Conservation (phyloP, 2,329 filamentous ascomycete genomes). For the Colletotrichum sidae region DNA sequence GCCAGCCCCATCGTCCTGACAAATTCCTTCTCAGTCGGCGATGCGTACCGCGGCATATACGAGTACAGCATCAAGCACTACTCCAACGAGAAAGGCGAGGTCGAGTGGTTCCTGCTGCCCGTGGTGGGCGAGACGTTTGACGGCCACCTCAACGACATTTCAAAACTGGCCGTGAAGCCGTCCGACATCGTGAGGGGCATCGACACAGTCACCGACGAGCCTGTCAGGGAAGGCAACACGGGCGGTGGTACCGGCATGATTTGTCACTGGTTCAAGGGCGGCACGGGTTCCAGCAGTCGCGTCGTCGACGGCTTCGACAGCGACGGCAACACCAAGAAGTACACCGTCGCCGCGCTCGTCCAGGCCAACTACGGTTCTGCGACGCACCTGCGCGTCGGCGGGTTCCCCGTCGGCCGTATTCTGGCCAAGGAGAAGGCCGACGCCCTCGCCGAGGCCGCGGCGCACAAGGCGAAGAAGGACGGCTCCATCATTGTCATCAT, state of each 20-base stretch:
- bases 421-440: slow-evolving; percentile 56
- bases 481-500: slow-evolving; percentile 72
- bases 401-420: slow-evolving; percentile 71
- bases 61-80: slow-evolving; percentile 64
- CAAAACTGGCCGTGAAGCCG: slow-evolving; percentile 64
- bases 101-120: slow-evolving; percentile 67
- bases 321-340: slow-evolving; percentile 50
- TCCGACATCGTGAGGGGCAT: slow-evolving; percentile 67
- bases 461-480: slow-evolving; percentile 63
- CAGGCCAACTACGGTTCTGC: slow-evolving; percentile 74
- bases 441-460: slow-evolving; percentile 42
- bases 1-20: slow-evolving; percentile 71
- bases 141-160: slow-evolving; percentile 69
- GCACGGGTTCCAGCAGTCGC: slow-evolving; percentile 72
- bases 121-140: slow-evolving; percentile 74
- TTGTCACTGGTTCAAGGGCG: slow-evolving; percentile 74
- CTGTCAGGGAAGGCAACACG: slow-evolving; percentile 70
- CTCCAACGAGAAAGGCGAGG: slow-evolving; percentile 53
- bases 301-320: slow-evolving; percentile 59
- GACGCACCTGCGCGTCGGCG: slow-evolving; percentile 67
- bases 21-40: slow-evolving; percentile 67
- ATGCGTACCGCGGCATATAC: slow-evolving; percentile 68
- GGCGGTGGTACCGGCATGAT: slow-evolving; percentile 78
- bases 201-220: slow-evolving; percentile 58
- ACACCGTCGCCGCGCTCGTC: slow-evolving; percentile 71